Evolutionary conservation across 2,329 filamentous ascomycete species (phyloP).

Genomic region (Colletotrichum noveboracense): DNA sequence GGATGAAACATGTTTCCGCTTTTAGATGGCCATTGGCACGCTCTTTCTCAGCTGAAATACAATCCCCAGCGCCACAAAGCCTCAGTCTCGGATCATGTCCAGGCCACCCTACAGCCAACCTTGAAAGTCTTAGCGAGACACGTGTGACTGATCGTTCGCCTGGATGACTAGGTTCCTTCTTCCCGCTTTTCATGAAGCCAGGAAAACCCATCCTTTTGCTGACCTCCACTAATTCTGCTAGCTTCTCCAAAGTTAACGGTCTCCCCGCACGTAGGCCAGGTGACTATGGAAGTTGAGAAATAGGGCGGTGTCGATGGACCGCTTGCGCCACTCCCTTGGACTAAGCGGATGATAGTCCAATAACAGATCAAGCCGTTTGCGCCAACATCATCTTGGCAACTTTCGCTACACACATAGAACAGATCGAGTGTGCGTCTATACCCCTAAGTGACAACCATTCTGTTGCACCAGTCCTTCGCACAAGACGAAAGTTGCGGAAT

Average conservation of each 20-base stretch:
- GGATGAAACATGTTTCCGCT: fast-evolving
- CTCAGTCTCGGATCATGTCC: neutral
- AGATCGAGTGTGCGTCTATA: neutral
- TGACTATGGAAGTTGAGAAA: neutral
- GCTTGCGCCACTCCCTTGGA: neutral
- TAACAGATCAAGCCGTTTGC: neutral
- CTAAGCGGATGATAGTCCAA: neutral
- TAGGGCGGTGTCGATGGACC: neutral
- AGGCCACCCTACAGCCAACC: neutral
- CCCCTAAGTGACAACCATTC: neutral
- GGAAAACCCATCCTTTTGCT: neutral
- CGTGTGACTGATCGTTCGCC: neutral
- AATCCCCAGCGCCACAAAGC: neutral
- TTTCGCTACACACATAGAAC: neutral
- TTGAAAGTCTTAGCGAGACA: neutral
- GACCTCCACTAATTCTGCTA: neutral
- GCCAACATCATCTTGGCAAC: neutral
- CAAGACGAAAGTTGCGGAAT: neutral
- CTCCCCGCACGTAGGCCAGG: neutral
- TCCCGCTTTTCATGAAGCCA: neutral
- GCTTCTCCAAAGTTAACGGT: neutral
- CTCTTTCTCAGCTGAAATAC: neutral
- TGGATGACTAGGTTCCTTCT: neutral
- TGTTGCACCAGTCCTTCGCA: neutral
- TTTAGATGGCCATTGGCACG: fast-evolving